Evolutionary conservation across 148 eudicot species (phyloP).

Genomic region (Rhododendron kiyosumense): DNA sequence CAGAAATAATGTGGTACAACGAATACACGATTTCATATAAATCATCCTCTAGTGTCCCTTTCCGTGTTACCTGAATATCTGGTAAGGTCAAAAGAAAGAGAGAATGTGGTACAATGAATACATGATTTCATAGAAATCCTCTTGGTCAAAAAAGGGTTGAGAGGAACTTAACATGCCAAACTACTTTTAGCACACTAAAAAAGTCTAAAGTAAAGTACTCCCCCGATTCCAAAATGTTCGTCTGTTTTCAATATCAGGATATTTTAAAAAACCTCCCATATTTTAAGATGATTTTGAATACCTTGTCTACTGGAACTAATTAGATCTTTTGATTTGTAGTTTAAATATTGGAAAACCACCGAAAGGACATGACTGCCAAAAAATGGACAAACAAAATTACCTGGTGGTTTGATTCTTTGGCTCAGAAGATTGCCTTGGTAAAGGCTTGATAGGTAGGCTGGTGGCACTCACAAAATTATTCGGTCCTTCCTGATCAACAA

Average conservation of each 20-base stretch:
- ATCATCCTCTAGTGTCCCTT: conserved; percentile 10
- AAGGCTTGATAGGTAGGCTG: conserved; percentile 57
- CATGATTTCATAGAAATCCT: not conserved
- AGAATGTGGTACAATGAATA: not conserved
- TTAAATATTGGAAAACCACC: not conserved
- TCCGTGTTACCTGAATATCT: conserved; percentile 37
- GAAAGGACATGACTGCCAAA: not conserved
- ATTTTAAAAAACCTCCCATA: not conserved
- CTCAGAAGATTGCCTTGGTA: conserved; percentile 33
- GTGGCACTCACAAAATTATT: conserved; percentile 71
- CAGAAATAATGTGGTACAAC: not conserved
- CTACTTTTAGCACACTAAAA: not conserved
- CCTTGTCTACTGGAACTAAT: not conserved
- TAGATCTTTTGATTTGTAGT: not conserved
- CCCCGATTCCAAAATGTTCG: not conserved
- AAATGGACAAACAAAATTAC: conserved; percentile 17
- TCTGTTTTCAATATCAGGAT: not conserved
- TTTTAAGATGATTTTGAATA: not conserved
- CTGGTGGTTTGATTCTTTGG: conserved; percentile 33
- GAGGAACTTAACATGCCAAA: not conserved
- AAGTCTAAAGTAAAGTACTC: not conserved
- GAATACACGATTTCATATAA: not conserved
- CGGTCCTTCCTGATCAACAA: conserved; percentile 70
- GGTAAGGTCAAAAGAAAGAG: not conserved
- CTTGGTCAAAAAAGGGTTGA: not conserved